Conservation (phyloP, 208 protist species). For the Balamuthia mandrillaris region DNA sequence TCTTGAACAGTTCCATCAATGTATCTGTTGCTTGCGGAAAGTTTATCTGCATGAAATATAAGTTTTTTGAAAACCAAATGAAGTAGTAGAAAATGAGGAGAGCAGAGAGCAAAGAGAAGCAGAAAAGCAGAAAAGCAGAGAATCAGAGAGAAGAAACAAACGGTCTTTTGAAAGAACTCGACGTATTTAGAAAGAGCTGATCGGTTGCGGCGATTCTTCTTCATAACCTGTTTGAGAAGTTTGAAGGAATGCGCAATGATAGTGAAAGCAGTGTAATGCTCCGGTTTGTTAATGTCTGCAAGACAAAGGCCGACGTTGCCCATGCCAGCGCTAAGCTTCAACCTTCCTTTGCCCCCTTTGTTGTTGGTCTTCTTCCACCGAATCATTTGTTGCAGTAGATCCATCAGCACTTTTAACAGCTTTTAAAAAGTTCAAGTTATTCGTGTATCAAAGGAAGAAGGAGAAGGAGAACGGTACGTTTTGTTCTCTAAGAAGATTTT, state of each 20-base stretch:
- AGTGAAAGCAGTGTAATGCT: conserved; percentile 14
- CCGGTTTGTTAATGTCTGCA: too few relatives aligned
- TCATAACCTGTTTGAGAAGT: conserved; percentile 33
- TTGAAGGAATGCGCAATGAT: conserved; percentile 20
- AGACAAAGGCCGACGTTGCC: too few relatives aligned
- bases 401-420: conserved; percentile 18
- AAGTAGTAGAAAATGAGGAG: too few relatives aligned
- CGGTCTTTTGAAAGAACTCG: conserved; percentile 23
- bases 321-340: too few relatives aligned
- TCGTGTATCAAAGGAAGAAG: too few relatives aligned
- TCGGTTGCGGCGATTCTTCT: conserved; percentile 22
- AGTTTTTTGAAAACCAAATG: too few relatives aligned
- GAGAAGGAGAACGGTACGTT: background rate
- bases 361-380: background rate
- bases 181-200: conserved; percentile 19
- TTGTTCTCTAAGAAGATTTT: conserved; percentile 23
- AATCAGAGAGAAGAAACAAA: too few relatives aligned
- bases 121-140: background rate
- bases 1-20: conserved; percentile 30
- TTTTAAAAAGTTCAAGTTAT: background rate
- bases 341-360: background rate
- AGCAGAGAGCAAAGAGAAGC: background rate
- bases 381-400: conserved; percentile 22
- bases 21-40: conserved; percentile 23
- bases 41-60: background rate